phyloP scores from a whole-genome alignment of 2,329 filamentous ascomycete species.

The Pseudogymnoascus sp. region DNA sequence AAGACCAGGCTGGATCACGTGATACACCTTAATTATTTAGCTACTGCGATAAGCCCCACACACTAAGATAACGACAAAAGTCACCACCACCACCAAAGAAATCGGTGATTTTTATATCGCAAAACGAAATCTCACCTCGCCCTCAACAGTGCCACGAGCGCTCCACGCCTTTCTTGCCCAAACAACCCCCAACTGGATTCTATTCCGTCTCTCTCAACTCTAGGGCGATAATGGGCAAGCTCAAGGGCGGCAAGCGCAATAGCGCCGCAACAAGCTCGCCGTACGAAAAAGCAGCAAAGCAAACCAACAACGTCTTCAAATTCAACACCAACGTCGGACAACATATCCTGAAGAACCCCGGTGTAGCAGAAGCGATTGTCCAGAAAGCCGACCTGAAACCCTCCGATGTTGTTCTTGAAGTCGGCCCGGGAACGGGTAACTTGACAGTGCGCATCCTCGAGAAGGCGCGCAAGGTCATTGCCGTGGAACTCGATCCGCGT shows the following conservation, averaged over 20 bases:
- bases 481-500: constrained; percentile 87
- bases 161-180: background rate
- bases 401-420: constrained; percentile 82
- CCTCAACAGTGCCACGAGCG: background rate
- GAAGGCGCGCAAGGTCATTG: constrained; percentile 72
- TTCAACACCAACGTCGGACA: constrained; percentile 89
- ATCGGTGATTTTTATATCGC: background rate
- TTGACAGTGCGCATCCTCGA: constrained; percentile 84
- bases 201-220: background rate
- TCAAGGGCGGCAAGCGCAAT: constrained; percentile 28
- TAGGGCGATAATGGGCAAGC: constrained; percentile 27
- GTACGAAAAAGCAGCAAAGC: constrained; percentile 26
- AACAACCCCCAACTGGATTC: background rate
- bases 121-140: background rate
- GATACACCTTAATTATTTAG: background rate
- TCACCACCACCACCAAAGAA: constrained; percentile 7
- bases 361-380: constrained; percentile 74
- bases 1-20: constrained; percentile 9
- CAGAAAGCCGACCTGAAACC: constrained; percentile 86
- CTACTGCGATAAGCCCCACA: constrained; percentile 6
- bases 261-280: constrained; percentile 21
- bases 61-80: constrained; percentile 10
- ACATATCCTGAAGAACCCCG: constrained; percentile 86
- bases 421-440: constrained; percentile 84
- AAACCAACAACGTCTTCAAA: constrained; percentile 81